Percentiles rank a stretch among this genome's conserved stretches.
phyloP scores from a whole-genome alignment of 2,329 filamentous ascomycete genomes.

The Colletotrichum magnum region DNA sequence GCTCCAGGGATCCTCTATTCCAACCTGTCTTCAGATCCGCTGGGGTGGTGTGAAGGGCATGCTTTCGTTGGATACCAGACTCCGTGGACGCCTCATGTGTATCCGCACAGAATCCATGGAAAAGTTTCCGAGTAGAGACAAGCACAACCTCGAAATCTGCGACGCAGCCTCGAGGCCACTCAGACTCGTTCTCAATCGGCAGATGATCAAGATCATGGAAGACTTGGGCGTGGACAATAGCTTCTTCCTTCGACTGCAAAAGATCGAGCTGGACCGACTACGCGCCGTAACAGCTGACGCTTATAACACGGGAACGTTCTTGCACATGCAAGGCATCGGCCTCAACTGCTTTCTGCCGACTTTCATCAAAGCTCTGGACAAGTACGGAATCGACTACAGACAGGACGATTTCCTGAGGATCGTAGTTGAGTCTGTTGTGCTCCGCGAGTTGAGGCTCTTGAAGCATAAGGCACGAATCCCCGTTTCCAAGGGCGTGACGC shows the following conservation, averaged over 20 bases:
- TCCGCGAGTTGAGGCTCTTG: slow-evolving; percentile 79
- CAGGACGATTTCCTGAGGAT: slow-evolving; percentile 79
- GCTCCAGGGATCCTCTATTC: slow-evolving; percentile 60
- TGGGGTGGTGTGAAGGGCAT: slow-evolving; percentile 84
- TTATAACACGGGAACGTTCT: slow-evolving; percentile 75
- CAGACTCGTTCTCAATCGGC: slow-evolving; percentile 80
- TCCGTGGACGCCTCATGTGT: slow-evolving; percentile 70
- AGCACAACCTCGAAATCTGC: slow-evolving; percentile 77
- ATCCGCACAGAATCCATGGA: slow-evolving; percentile 81
- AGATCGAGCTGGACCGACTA: slow-evolving; percentile 71
- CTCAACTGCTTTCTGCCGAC: slow-evolving; percentile 71
- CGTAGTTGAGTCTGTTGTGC: slow-evolving; percentile 77
- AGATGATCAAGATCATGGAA: slow-evolving; percentile 88
- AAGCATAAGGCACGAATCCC: slow-evolving; percentile 86
- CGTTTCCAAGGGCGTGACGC: slow-evolving; percentile 77
- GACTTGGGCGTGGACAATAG: slow-evolving; percentile 74
- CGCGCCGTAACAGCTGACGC: slow-evolving; percentile 70
- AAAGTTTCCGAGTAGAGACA: slow-evolving; percentile 76
- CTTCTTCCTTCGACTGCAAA: slow-evolving; percentile 77
- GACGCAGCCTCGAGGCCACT: slow-evolving; percentile 77
- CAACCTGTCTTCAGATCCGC: slow-evolving; percentile 82
- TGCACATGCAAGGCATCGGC: slow-evolving; percentile 74
- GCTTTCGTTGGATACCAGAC: slow-evolving; percentile 76
- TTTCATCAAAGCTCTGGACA: slow-evolving; percentile 72
- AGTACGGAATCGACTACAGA: slow-evolving; percentile 74